Base-by-base conservation (phyloP, 805 yeast genomes). In the Starmerella bombi region DNA sequence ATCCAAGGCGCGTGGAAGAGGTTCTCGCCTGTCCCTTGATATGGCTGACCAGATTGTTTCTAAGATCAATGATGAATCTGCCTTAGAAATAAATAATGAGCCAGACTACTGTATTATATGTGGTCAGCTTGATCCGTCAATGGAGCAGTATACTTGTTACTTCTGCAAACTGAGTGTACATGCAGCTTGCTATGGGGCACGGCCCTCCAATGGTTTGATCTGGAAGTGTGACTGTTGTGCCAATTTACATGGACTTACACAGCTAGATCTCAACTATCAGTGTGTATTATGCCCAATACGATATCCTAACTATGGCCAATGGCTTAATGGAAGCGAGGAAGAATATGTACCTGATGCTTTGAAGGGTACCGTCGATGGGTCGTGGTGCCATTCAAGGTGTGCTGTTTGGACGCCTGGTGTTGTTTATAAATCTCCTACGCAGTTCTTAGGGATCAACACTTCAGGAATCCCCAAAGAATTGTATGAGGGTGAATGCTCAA, bases 221-320 rank as follows among this genome's bases (percentile, higher is more conserved):
- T n/a, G 17, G 20, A 14, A 46, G 70, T 80, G 41, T 74, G 74
- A 50, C 73, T 80, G 60, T 71, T 77, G 32, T 64, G 81, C 17
- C 56, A 88, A 52, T 77, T 79, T 25, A 81, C 93, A 94, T 66
- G 22, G 12, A 14, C 25, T 25, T 2, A 16, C 25, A 15, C 20
- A 31, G 3, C 19, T 22, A 18, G 46, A 40, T 76, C 81, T 51
- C 48, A 58, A 2, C 21, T 45, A 48, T 21, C 39, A 40, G 19
- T 49, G 52, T 19, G 32, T 21, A 5, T 34, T 48, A 14, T 46
- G 51, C 20, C 51, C 50, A 5, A 41, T 43, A 9, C 30, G 41
- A 8, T 25, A 43, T 5, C 37, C 51, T 14, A 28, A 29, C 7
- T 51, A 51, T 36, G 41, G 39, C 23, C 39, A 45, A 9, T 42